A percentile compares a stretch with the other conserved stretches of the same genome.
Evolutionary conservation across 2,329 filamentous ascomycete genomes (phyloP).

Genomic region (Cercospora brassicicola): DNA sequence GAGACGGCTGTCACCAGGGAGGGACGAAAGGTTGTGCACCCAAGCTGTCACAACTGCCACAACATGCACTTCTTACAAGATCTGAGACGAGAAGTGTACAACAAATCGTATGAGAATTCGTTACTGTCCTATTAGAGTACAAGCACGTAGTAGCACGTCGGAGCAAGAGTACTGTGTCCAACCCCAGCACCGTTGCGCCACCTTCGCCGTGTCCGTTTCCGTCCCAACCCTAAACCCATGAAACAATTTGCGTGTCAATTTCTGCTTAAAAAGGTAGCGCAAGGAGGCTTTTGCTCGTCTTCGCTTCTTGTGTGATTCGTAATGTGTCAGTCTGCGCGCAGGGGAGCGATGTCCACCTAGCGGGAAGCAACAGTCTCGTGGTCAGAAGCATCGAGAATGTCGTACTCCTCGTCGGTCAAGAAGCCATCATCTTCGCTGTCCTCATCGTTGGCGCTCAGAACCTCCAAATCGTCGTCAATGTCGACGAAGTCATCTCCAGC

Average conservation of each 20-base stretch:
- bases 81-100: neutral
- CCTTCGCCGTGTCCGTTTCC: neutral
- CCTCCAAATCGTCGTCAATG: slow-evolving; percentile 53
- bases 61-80: neutral
- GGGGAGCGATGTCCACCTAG: neutral
- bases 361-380: slow-evolving; percentile 60
- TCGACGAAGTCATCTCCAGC: slow-evolving; percentile 49
- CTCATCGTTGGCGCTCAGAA: slow-evolving; percentile 53
- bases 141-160: neutral
- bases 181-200: neutral
- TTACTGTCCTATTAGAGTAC: slow-evolving; percentile 2
- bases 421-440: slow-evolving; percentile 71
- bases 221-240: neutral
- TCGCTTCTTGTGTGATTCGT: neutral
- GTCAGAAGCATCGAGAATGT: slow-evolving; percentile 92
- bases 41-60: neutral
- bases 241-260: neutral
- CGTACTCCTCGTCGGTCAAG: slow-evolving; percentile 96
- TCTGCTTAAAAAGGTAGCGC: neutral
- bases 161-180: slow-evolving; percentile 9
- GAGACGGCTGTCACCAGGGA: neutral
- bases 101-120: slow-evolving; percentile 1
- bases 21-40: neutral
- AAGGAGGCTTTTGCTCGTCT: neutral
- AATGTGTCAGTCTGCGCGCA: slow-evolving; percentile 6